Base-by-base conservation (phyloP, 73 alveolate species). In the Paramecium pentaurelia region DNA sequence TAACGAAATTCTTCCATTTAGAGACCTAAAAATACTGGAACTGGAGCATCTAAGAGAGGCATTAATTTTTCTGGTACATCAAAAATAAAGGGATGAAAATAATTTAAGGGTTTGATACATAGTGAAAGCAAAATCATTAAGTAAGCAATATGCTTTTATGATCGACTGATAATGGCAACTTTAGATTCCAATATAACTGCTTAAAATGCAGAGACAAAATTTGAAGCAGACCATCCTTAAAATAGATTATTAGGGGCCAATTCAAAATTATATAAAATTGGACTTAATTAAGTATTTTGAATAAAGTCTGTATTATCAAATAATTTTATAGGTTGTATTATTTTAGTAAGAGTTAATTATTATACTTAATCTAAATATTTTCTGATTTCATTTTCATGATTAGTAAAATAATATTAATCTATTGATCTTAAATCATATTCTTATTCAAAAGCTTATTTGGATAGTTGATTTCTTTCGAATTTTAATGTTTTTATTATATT, bases 41-140 rank as follows among this genome's bases (percentile, higher is more conserved):
- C 91, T 40, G 91, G 91, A 25, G 91, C 91, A 20, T 80, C 91
- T 20, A 80, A 20, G 2, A 80, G 75, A 4, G 91, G 91, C 47
- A 32, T 32, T 20, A 42, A 36, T 80, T 40, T 32, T 45, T 80
- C 77, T 1, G 91, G 91, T 9, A 80, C 77, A 42, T 80, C 75
- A 10, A 80, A 47, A 3, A 80, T 25, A n/a, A 80, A 80, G 0
- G 91, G 91, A 44, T 80, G 91, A 80, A 18, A 49, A 80, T 80
- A 80, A 45, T 42, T 80, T 44, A 80, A 49, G 3, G 91, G 91
- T 80, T 80, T 80, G 30, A 80, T 80, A 36, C 64, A 34, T 4
- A 42, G 14, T 40, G 44, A 18, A 1, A 80, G 49, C 16, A 80
- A 36, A 1, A 80, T 32, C 91, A 80, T 80, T 80, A 80, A 49